Conservation (phyloP, 805 yeast species). For the Torulaspora quercuum region DNA sequence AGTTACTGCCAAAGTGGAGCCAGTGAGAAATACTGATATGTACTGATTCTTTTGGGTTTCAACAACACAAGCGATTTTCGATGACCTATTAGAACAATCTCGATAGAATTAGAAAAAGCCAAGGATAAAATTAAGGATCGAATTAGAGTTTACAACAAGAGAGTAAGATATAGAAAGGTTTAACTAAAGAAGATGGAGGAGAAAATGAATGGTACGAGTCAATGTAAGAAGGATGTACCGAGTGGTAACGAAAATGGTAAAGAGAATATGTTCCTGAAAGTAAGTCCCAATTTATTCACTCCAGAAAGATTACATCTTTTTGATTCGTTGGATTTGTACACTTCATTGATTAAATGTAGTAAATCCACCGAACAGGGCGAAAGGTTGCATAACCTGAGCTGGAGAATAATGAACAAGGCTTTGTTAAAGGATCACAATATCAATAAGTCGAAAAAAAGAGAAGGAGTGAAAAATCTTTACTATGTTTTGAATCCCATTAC, state of each 20-base stretch:
- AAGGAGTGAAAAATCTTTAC: constrained; percentile 36
- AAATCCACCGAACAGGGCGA: constrained; percentile 33
- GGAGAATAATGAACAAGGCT: constrained; percentile 36
- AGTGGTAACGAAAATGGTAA: constrained; percentile 2
- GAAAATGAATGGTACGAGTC: too few relatives aligned
- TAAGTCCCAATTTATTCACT: constrained; percentile 35
- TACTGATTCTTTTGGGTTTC: constrained; percentile 2
- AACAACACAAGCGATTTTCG: constrained; percentile 2
- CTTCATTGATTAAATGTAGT: constrained; percentile 27
- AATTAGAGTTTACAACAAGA: constrained; percentile 1
- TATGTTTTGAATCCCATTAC: constrained; percentile 27
- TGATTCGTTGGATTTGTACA: constrained; percentile 33
- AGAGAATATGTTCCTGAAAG: constrained; percentile 26
- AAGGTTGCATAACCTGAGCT: constrained; percentile 34
- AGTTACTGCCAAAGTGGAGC: too few relatives aligned
- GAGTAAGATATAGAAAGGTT: too few relatives aligned
- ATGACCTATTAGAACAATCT: constrained; percentile 5
- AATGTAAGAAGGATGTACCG: constrained; percentile 5
- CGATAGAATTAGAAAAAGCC: neutral
- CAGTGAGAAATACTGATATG: constrained; percentile 2
- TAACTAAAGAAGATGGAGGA: too few relatives aligned
- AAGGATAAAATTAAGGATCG: too few relatives aligned
- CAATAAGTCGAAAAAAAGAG: constrained; percentile 33
- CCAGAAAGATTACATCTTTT: constrained; percentile 32
- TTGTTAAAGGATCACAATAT: constrained; percentile 26